Evolutionary conservation across 2,329 filamentous ascomycete species (phyloP), one percentile per base, ranked within the genome.

Genomic region (Penicillium sp.): DNA sequence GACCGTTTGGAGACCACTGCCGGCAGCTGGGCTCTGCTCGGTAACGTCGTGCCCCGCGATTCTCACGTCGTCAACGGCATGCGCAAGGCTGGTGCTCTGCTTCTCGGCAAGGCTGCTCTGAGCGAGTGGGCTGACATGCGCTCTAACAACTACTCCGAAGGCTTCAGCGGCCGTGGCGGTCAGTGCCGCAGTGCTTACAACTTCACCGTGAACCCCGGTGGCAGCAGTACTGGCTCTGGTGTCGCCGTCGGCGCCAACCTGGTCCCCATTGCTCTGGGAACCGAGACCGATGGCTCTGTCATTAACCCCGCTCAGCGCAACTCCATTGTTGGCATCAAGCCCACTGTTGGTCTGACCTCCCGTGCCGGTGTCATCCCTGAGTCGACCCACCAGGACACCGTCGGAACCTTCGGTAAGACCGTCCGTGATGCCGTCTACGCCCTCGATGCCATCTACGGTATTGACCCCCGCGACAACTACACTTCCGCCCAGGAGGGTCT

Each of bases 51-150:
- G 0, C 87, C 88, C 3, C 81, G 84, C n/a, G 89, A 92, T 70
- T 85, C 89, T 1, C 75, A 81, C 63, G 85, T 90, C 0, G 84
- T 91, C 2, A 67, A 78, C 21, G 79, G 78, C 59, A 79, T 91
- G 36, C 83, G 88, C 4, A 75, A 83, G 41, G 86, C 86, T 0
- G 88, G 88, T 13, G 89, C 87, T 2, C 75, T 91, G 0, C 76
- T 93, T 6, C 76, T 93, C 51, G 89, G 89, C 39, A 89, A 92
- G 71, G 84, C 88, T 1, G 85, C 83, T 1, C 73, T 92, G 53
- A 87, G 83, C 61, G 89, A 93, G 70, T 92, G 89, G 88, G 89
- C 89, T 0, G 84, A 86, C 58, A 89, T 90, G 86, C 81, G 88
- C 36, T 83, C 79, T 61, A 87, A 81, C 64, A 82, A 85, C 66